Percentiles rank a stretch among this genome's conserved stretches.
Evolutionary conservation across 2,329 filamentous ascomycete species (phyloP).

Genomic region (Trichoderma aggressivum): DNA sequence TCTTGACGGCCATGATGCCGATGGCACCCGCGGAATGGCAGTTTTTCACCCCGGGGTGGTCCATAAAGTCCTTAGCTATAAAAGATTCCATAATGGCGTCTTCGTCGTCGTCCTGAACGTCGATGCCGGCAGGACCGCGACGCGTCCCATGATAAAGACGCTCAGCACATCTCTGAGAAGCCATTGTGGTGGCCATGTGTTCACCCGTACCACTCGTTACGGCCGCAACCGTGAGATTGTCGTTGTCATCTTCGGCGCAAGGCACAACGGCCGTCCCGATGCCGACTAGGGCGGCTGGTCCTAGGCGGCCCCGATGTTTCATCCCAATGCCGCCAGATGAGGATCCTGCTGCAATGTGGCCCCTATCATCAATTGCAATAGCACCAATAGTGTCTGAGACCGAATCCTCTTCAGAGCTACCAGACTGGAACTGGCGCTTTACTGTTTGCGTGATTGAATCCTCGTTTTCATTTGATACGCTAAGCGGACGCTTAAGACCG

Average conservation of each 20-base stretch:
- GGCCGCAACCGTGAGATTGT: slow-evolving; percentile 68
- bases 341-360: slow-evolving; percentile 88
- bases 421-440: slow-evolving; percentile 24
- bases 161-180: slow-evolving; percentile 80
- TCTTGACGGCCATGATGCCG: slow-evolving; percentile 87
- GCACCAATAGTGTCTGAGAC: slow-evolving; percentile 94
- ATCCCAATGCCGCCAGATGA: slow-evolving; percentile 98
- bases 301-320: slow-evolving; percentile 90
- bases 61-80: slow-evolving; percentile 87
- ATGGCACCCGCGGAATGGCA: slow-evolving; percentile 85
- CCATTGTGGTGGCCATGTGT: slow-evolving; percentile 95
- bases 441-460: slow-evolving; percentile 6
- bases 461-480: slow-evolving; percentile 12
- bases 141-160: slow-evolving; percentile 71
- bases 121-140: slow-evolving; percentile 57
- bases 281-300: slow-evolving; percentile 88
- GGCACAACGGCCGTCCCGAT: slow-evolving; percentile 90
- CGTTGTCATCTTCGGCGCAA: slow-evolving; percentile 64
- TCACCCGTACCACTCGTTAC: slow-evolving; percentile 95
- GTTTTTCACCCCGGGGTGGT: slow-evolving; percentile 77
- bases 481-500: slow-evolving; percentile 36
- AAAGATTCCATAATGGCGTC: slow-evolving; percentile 70
- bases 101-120: slow-evolving; percentile 70
- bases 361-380: slow-evolving; percentile 82
- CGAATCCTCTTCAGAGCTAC: slow-evolving; percentile 49